Conservation (phyloP, 805 yeast genomes). For the Starmerella kuoi region DNA sequence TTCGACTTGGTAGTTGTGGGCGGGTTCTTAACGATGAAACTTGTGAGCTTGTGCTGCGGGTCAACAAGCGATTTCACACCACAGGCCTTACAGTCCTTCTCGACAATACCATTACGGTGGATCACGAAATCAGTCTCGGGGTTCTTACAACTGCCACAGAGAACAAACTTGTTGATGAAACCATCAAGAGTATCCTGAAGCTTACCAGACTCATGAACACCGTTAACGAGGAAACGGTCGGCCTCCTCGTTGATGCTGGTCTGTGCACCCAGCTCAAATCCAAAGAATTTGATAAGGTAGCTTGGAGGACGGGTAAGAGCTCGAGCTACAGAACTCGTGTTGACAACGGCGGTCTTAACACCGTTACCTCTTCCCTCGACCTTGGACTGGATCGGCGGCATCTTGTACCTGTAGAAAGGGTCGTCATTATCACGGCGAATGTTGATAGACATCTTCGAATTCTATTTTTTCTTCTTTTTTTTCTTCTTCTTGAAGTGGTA, state of each 20-base stretch:
- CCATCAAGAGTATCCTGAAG: conserved; percentile 92
- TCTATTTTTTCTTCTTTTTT: too few relatives aligned
- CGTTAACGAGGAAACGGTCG: conserved; percentile 87
- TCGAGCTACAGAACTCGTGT: conserved; percentile 84
- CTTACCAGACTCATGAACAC: conserved; percentile 80
- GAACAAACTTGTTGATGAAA: conserved; percentile 80
- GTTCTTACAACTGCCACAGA: conserved; percentile 89
- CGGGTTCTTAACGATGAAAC: conserved; percentile 83
- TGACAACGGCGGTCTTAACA: conserved; percentile 88
- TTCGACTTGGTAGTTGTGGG: conserved; percentile 35
- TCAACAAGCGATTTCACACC: conserved; percentile 80
- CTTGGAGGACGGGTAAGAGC: conserved; percentile 88
- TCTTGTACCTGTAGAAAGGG: conserved; percentile 97
- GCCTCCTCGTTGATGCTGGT: conserved; percentile 66
- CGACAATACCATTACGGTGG: conserved; percentile 59
- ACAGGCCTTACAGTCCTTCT: conserved; percentile 95
- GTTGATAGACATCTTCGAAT: conserved; percentile 42
- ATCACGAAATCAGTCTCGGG: conserved; percentile 91
- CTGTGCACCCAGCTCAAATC: conserved; percentile 95
- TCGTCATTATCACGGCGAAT: conserved; percentile 95
- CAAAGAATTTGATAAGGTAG: conserved; percentile 86
- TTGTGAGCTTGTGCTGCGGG: conserved; percentile 72
- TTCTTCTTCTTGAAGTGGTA: background rate
- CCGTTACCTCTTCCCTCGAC: conserved; percentile 99
- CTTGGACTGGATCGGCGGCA: conserved; percentile 96